These are phyloP conservation scores for Sophora flavescens DNA, from an alignment of 306 rosid genomes.

Conservation along the genomic window DNA sequence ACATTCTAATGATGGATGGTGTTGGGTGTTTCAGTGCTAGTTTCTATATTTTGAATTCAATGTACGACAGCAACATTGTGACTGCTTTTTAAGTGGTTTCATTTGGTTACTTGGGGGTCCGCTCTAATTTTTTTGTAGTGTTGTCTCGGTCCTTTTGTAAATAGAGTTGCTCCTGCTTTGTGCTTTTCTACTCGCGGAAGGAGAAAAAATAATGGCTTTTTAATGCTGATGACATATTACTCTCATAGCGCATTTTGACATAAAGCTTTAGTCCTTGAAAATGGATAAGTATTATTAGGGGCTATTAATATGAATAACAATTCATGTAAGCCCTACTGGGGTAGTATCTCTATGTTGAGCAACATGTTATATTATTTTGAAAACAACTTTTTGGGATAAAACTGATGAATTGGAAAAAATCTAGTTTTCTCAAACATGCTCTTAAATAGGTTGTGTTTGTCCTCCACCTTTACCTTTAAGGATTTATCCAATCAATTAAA, in stretches of 20 bases:
- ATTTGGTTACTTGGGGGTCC: conserved; percentile 24
- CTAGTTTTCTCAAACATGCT: too few relatives aligned
- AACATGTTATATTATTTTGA: too few relatives aligned
- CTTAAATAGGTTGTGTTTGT: too few relatives aligned
- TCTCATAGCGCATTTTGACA: background rate
- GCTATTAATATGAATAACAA: too few relatives aligned
- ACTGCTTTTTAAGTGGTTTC: conserved; percentile 35
- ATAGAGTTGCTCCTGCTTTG: conserved; percentile 16
- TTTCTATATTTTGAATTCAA: conserved; percentile 44
- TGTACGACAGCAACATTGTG: conserved; percentile 5
- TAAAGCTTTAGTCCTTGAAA: conserved; percentile 8
- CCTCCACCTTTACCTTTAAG: too few relatives aligned
- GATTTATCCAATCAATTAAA: too few relatives aligned
- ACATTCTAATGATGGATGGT: conserved; percentile 21
- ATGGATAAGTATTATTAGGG: too few relatives aligned
- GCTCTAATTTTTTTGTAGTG: background rate
- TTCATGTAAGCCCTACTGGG: too few relatives aligned
- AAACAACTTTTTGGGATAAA: too few relatives aligned
- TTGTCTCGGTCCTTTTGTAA: conserved; percentile 31
- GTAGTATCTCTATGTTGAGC: too few relatives aligned
- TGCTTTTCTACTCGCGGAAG: conserved; percentile 24
- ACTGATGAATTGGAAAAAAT: too few relatives aligned
- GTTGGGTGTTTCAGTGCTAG: conserved; percentile 36
- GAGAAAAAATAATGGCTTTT: background rate
- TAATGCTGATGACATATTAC: background rate